Evolutionary conservation across 176 grass and related monocot genomes (phyloP), one percentile per base, ranked within the genome.

Genomic region (Oryza meyeriana): DNA sequence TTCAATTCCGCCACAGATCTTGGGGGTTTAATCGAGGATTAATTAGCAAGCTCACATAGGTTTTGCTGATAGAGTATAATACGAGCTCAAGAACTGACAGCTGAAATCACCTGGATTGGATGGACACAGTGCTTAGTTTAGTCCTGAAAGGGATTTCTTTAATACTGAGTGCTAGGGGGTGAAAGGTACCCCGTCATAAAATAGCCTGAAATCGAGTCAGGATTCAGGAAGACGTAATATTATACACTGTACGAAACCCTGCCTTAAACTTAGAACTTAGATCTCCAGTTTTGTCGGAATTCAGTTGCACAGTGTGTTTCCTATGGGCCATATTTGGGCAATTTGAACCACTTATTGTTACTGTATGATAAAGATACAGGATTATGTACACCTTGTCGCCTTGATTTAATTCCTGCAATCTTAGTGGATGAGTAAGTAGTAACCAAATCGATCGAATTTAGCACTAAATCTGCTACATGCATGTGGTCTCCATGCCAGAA

Each of bases 101-200:
- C 50, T 44, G 24, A 29, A 47, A 47, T 66, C 30, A 5, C 58
- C 26, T 44, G 58, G 69, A 28, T 26, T 78, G 29, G 42, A 67
- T 27, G 28, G 44, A 55, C 10, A 11, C 8, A 2, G 10, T 17
- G 35, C 27, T 36, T 61, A 67, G 66, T 58, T 61, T 77, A 67
- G 58, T 79, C 6, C 59, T 6, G 48, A 20, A 47, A 67, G 34
- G n/a, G n/a, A 25, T 35, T 72, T 66, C 27, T 88, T 65, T 73
- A 83, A 34, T 35, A 34, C 22, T 3, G 27, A 13, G 7, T 45
- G 11, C 30, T 33, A 32, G 36, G 18, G 32, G 32, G 25, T 58
- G 74, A 78, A 52, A 78, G 58, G 34, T 66, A 78, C 74, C 80
- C 27, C 7, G 42, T 29, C 61, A 29, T 26, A 39, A 65, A 31